Percentiles rank a stretch among this genome's conserved stretches.
Evolutionary conservation across 2,329 filamentous ascomycete species (phyloP).

Genomic region (Cercospora sp.): DNA sequence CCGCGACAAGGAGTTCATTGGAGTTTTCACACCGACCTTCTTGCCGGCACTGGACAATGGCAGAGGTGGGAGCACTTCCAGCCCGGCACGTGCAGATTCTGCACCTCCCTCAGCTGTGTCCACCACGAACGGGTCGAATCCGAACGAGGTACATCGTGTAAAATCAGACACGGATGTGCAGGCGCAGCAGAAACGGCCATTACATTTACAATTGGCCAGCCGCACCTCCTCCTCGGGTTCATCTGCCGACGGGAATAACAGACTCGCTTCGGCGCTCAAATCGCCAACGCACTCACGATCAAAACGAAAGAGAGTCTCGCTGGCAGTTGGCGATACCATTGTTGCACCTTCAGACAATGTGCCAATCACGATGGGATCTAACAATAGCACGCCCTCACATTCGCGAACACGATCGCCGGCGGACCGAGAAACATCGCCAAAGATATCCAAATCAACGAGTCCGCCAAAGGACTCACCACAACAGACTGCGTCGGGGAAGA

Average conservation of each 20-base stretch:
- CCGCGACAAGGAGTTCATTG: constrained; percentile 39
- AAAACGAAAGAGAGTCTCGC: constrained; percentile 39
- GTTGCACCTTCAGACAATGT: constrained; percentile 41
- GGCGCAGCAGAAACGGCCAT: constrained; percentile 34
- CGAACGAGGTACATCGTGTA: constrained; percentile 24
- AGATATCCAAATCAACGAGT: neutral
- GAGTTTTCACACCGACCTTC: constrained; percentile 41
- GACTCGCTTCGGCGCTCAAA: constrained; percentile 39
- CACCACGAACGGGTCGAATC: neutral
- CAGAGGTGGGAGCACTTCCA: constrained; percentile 1
- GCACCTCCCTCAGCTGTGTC: constrained; percentile 25
- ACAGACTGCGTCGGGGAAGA: constrained; percentile 2
- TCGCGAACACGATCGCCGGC: constrained; percentile 30
- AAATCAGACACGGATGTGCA: constrained; percentile 34
- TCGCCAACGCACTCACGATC: constrained; percentile 32
- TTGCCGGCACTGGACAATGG: constrained; percentile 36
- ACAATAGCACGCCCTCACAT: constrained; percentile 35
- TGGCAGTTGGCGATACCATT: constrained; percentile 39
- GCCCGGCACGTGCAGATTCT: constrained; percentile 30
- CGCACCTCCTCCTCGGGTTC: constrained; percentile 41
- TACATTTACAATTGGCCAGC: constrained; percentile 34
- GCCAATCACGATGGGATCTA: constrained; percentile 28
- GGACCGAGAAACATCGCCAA: constrained; percentile 5
- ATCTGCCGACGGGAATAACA: constrained; percentile 36
- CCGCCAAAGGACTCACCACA: constrained; percentile 10